Percentiles rank a stretch among this genome's conserved stretches.
Conservation (phyloP, 1,139 yeast species). For the Arxiozyma slooffiae region DNA sequence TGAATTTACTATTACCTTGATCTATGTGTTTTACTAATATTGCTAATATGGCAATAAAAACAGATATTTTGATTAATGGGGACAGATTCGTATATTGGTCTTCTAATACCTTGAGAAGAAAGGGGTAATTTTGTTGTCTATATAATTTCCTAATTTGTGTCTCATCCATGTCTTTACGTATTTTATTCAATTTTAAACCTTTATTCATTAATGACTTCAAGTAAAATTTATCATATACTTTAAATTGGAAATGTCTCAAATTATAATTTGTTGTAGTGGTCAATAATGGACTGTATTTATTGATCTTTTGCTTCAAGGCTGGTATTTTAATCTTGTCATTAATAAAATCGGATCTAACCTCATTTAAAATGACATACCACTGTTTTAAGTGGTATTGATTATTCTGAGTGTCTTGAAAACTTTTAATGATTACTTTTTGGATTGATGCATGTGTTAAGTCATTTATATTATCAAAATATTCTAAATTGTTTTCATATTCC, state of each 20-base stretch:
- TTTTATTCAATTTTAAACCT: constrained; percentile 11
- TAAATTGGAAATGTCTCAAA: not conserved
- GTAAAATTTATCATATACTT: constrained; percentile 3
- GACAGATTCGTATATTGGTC: not conserved
- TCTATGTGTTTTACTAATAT: not conserved
- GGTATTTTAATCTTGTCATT: constrained; percentile 1
- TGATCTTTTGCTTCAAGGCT: constrained; percentile 7
- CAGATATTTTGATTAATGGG: not conserved
- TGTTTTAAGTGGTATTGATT: not conserved
- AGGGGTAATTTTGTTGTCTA: not conserved
- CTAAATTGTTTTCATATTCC: constrained; percentile 16
- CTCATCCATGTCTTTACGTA: constrained; percentile 3
- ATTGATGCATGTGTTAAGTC: constrained; percentile 26
- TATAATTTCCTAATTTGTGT: not conserved
- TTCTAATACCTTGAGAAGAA: not conserved
- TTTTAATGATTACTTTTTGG: constrained; percentile 15
- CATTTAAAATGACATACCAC: not conserved
- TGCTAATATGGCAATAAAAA: not conserved
- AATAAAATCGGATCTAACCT: constrained; percentile 1
- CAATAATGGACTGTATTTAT: constrained; percentile 21
- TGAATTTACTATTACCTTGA: not conserved
- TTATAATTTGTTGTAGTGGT: constrained; percentile 12
- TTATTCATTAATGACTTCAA: constrained; percentile 11
- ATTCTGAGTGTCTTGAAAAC: not conserved
- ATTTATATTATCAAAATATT: constrained; percentile 21